Evolutionary conservation across 495 filamentous ascomycete species (phyloP).

Genomic region (Talaromyces adpressus): DNA sequence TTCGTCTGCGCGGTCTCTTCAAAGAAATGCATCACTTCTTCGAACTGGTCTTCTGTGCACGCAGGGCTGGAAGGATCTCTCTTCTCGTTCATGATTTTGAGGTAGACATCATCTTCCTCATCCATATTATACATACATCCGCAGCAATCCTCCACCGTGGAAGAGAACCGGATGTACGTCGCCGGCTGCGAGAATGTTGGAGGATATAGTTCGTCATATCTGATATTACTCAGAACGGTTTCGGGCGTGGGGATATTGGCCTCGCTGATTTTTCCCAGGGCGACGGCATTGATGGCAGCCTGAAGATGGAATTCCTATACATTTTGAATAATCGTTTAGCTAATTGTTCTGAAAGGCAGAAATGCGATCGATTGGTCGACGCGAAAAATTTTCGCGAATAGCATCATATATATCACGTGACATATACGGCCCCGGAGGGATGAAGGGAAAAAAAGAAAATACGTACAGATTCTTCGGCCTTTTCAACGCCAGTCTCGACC

Average conservation of each 20-base stretch:
- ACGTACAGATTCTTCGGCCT: conserved; percentile 94
- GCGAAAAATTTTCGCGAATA: conserved; percentile 18
- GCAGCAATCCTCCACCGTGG: conserved; percentile 91
- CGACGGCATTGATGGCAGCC: conserved; percentile 73
- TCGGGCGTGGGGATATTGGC: conserved; percentile 84
- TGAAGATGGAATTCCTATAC: conserved; percentile 96
- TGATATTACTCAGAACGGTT: conserved; percentile 61
- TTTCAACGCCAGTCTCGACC: conserved; percentile 94
- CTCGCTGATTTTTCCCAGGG: conserved; percentile 65
- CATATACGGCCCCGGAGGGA: conserved; percentile 1
- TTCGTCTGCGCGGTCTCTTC: conserved; percentile 75
- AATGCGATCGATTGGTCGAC: not conserved
- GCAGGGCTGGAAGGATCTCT: conserved; percentile 47
- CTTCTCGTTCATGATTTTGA: conserved; percentile 77
- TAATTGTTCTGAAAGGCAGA: not conserved
- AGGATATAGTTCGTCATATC: conserved; percentile 85
- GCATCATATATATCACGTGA: conserved; percentile 45
- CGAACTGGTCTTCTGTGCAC: conserved; percentile 85
- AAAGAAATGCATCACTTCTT: conserved; percentile 90
- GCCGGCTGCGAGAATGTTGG: conserved; percentile 71
- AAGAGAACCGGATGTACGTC: conserved; percentile 95
- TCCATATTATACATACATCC: conserved; percentile 89
- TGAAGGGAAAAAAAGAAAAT: conserved; percentile 27
- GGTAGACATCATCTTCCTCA: conserved; percentile 76
- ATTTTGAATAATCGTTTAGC: conserved; percentile 1